Evolutionary conservation across 1,284 basidiomycete species (phyloP).

Genomic region (Microbotryomycetes sp.): DNA sequence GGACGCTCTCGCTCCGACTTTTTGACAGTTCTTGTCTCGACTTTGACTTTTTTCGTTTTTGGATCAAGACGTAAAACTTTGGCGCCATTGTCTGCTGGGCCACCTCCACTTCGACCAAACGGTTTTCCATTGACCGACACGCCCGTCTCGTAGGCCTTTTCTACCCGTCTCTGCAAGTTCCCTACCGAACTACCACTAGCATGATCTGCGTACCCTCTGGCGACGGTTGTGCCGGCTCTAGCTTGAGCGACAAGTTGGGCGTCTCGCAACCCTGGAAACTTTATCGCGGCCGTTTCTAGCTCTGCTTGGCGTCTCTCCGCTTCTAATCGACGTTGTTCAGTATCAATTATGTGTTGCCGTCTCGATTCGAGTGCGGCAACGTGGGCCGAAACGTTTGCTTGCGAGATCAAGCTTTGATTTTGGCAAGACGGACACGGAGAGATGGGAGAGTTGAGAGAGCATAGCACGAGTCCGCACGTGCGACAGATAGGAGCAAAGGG

Average conservation of each 20-base stretch:
- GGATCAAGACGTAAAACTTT: background rate
- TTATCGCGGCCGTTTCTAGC: background rate
- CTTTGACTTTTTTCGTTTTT: background rate
- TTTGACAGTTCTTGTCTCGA: background rate
- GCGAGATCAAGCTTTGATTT: no score
- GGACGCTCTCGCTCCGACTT: background rate
- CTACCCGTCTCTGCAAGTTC: background rate
- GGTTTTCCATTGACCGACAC: background rate
- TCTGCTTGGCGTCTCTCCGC: background rate
- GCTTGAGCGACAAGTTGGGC: background rate
- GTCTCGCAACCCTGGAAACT: background rate
- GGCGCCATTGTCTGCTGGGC: background rate
- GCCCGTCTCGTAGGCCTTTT: background rate
- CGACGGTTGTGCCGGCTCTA: background rate
- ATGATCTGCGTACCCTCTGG: background rate
- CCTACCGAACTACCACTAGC: background rate
- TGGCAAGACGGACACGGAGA: conserved; percentile 2
- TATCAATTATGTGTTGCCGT: background rate
- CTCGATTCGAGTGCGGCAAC: no score
- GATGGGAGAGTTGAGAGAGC: conserved; percentile 6
- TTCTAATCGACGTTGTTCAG: background rate
- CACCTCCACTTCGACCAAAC: background rate
- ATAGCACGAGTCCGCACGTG: background rate
- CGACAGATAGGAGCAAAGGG: background rate
- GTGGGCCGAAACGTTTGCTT: no score